phyloP scores from a whole-genome alignment of 208 protist genomes.

The Porcisia deanei region DNA sequence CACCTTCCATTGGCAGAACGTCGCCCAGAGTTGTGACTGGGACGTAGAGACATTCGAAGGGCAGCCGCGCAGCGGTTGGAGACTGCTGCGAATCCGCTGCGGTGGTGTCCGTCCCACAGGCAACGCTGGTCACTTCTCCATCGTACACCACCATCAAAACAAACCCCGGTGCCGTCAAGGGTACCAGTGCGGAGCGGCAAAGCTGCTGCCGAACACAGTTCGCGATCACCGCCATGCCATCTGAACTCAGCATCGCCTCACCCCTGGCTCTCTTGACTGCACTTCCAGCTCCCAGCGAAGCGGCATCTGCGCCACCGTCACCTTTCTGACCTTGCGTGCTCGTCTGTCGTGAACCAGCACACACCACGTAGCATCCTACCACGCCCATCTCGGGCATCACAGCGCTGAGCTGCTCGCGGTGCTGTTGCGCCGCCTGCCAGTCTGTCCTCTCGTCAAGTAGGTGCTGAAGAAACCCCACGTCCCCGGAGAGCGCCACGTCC shows the following conservation, averaged over 20 bases:
- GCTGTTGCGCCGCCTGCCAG: conserved; percentile 34
- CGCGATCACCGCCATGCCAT: conserved; percentile 34
- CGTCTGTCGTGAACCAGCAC: conserved; percentile 9
- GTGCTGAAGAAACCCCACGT: not conserved
- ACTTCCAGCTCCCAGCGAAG: not conserved
- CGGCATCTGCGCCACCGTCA: not conserved
- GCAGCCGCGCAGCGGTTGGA: conserved; percentile 9
- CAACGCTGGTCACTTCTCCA: conserved; percentile 4
- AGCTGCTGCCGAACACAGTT: conserved; percentile 18
- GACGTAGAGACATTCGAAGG: conserved; percentile 18
- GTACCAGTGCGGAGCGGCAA: conserved; percentile 4
- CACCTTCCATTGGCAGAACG: no score
- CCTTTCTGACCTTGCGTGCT: not conserved
- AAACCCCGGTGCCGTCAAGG: conserved; percentile 5
- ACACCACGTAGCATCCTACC: conserved; percentile 75
- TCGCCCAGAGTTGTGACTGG: not conserved
- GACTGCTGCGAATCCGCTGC: not conserved
- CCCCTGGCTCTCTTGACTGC: conserved; percentile 4
- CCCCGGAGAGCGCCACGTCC: not conserved
- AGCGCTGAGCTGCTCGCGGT: conserved; percentile 41
- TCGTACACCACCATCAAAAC: conserved; percentile 25
- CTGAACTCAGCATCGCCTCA: conserved; percentile 13
- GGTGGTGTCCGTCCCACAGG: not conserved
- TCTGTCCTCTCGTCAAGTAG: conserved; percentile 30
- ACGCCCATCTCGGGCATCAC: conserved; percentile 54